phyloP scores from a whole-genome alignment of 352 stramenopile genomes.

The Aphanomyces astaci region DNA sequence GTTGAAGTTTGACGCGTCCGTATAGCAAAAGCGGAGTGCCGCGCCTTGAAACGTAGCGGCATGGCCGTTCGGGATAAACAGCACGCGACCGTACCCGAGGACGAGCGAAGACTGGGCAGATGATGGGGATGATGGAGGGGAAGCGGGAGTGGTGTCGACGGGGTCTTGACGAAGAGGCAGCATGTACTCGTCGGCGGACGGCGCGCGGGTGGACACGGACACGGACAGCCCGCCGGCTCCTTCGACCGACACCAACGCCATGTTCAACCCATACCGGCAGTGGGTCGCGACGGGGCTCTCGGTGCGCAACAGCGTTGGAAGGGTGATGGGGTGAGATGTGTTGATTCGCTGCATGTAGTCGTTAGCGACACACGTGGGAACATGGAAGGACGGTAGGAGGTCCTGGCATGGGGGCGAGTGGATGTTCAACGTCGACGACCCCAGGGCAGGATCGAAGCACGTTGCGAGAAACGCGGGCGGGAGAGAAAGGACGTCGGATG shows the following conservation, averaged over 20 bases:
- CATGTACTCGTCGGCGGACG: constrained; percentile 3
- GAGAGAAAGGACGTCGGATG: not conserved
- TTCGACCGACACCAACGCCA: constrained; percentile 28
- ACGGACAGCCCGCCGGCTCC: not conserved
- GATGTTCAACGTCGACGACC: constrained; percentile 23
- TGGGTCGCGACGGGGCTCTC: constrained; percentile 15
- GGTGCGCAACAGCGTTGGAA: not conserved
- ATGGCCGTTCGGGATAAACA: constrained; percentile 50
- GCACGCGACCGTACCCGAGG: constrained; percentile 25
- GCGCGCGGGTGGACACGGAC: not conserved
- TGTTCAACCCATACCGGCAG: constrained; percentile 62
- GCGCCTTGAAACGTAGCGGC: constrained; percentile 19
- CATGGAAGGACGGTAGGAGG: constrained; percentile 38
- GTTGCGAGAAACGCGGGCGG: constrained; percentile 17
- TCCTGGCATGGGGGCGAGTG: constrained; percentile 30
- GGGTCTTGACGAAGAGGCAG: constrained; percentile 8
- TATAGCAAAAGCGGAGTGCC: constrained; percentile 59
- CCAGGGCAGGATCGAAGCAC: constrained; percentile 27
- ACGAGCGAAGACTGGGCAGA: constrained; percentile 25
- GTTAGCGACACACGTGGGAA: constrained; percentile 48
- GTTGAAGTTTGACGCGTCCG: constrained; percentile 73
- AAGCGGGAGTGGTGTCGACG: constrained; percentile 11
- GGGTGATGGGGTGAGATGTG: constrained; percentile 24
- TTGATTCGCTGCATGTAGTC: constrained; percentile 65
- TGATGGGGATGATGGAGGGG: constrained; percentile 20